Evolutionary conservation across 352 stramenopile genomes (phyloP), one percentile per base, ranked within the genome.

Genomic region (Phytophthora colocasiae): DNA sequence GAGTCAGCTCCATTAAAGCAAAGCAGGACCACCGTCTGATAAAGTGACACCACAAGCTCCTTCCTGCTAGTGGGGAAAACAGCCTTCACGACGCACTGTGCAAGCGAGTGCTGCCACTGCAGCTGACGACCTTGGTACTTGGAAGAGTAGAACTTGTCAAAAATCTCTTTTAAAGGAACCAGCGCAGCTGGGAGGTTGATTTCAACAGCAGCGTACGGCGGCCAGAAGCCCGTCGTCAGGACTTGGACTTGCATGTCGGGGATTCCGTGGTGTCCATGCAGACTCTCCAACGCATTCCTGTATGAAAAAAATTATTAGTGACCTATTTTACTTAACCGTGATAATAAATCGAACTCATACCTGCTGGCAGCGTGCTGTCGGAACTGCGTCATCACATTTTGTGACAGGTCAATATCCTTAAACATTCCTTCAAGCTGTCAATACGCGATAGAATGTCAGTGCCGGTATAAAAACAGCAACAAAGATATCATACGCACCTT

Each of bases 391-490:
- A 99, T 99, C 36, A 98, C 90, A 45, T 98, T 98, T 48, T 92
- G 78, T 17, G 90, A 98, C 29, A 98, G 87, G 53, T 99, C 96
- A 57, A 99, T 99, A 76, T 99, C 98, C 75, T 98, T 98, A 75
- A 99, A 99, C 97, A 99, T 99, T 10, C 98, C 98, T 73, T 99
- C 98, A 39, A 99, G 95, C 84, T 95, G 55, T 48, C 22, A 49
- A 47, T 26, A 58, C 8, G 46, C 14, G 45, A 58, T 24, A 22
- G 47, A 52, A 60, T 9, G 22, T 61, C 44, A 73, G 55, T 41
- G 43, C 32, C 31, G 4, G 8, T 62, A 14, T n/a, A n/a, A 24
- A 36, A 39, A 55, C 43, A 38, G 9, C 15, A 64, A 9, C 10
- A 50, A 1, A 45, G 31, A 19, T 40, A 7, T 52, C 4, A 1